Percentiles rank a stretch among this genome's conserved stretches.
Conservation (phyloP, 2,329 filamentous ascomycete genomes). For the Dactylellina haptotyla region DNA sequence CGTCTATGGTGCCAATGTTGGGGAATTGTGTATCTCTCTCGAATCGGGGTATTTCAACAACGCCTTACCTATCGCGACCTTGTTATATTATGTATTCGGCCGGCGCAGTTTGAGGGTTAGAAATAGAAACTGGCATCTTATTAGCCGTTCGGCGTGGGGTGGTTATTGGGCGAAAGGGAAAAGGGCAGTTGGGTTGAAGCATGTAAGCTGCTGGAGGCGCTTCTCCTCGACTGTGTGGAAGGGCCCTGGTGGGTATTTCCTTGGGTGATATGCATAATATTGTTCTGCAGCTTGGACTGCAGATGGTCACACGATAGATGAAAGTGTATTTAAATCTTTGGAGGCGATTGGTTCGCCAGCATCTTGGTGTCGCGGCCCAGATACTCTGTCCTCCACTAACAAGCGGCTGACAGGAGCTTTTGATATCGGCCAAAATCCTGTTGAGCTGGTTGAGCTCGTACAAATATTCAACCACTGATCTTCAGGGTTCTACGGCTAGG, state of each 20-base stretch:
- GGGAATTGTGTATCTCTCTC: conserved; percentile 38
- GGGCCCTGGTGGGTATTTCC: neutral
- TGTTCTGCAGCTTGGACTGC: conserved; percentile 32
- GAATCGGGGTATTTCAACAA: conserved; percentile 45
- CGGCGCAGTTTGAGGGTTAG: conserved; percentile 15
- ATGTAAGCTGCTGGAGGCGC: neutral
- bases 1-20: conserved; percentile 13
- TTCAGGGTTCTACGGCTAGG: conserved; percentile 39
- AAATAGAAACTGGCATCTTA: conserved; percentile 26
- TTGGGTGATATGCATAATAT: conserved; percentile 31
- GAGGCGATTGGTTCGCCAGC: conserved; percentile 23
- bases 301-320: conserved; percentile 43
- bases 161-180: neutral
- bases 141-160: conserved; percentile 20
- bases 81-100: conserved; percentile 13
- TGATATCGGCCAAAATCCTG: conserved; percentile 1
- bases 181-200: neutral
- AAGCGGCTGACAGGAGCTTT: neutral
- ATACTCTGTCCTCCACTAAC: conserved; percentile 8
- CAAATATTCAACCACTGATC: conserved; percentile 28
- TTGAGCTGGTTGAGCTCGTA: conserved; percentile 6
- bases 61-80: conserved; percentile 40
- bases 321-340: conserved; percentile 12
- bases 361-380: conserved; percentile 15
- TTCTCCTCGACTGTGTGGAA: neutral